Evolutionary conservation across 2,329 filamentous ascomycete species (phyloP).

Genomic region (Epichloe aotearoae): DNA sequence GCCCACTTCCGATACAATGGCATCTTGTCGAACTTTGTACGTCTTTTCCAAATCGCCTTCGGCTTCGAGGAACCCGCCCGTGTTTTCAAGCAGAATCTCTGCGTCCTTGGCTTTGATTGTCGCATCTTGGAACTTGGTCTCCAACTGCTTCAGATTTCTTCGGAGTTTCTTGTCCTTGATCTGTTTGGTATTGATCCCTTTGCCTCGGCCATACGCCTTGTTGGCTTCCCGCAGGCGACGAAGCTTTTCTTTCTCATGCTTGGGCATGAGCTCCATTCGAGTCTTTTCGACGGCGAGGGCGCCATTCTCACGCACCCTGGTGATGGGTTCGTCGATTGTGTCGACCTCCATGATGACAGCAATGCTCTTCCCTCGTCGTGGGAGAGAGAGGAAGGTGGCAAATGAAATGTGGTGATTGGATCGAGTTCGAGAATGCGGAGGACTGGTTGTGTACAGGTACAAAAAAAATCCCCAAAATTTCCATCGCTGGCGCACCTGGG

Average conservation of each 20-base stretch:
- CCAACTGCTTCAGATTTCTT: constrained; percentile 62
- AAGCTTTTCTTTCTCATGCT: constrained; percentile 35
- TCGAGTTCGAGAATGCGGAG: background rate
- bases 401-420: background rate
- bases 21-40: constrained; percentile 82
- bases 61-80: constrained; percentile 72
- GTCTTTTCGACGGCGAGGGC: constrained; percentile 35
- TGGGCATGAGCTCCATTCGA: constrained; percentile 38
- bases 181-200: constrained; percentile 54
- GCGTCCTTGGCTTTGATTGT: constrained; percentile 81
- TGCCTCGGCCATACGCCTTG: constrained; percentile 72
- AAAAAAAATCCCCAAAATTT: constrained; percentile 19
- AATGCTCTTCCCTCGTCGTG: constrained; percentile 6
- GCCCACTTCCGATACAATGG: constrained; percentile 62
- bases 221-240: constrained; percentile 50
- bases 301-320: constrained; percentile 34
- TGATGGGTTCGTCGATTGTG: constrained; percentile 20
- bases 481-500: constrained; percentile 13
- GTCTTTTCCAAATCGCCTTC: constrained; percentile 83
- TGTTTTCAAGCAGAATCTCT: constrained; percentile 84
- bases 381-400: background rate
- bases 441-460: background rate
- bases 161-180: constrained; percentile 87
- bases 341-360: constrained; percentile 24
- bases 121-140: constrained; percentile 72